A percentile compares a stretch with the other conserved stretches of the same genome.
phyloP scores from a whole-genome alignment of 139 green algal genomes.

The Chlorella sorokiniana region DNA sequence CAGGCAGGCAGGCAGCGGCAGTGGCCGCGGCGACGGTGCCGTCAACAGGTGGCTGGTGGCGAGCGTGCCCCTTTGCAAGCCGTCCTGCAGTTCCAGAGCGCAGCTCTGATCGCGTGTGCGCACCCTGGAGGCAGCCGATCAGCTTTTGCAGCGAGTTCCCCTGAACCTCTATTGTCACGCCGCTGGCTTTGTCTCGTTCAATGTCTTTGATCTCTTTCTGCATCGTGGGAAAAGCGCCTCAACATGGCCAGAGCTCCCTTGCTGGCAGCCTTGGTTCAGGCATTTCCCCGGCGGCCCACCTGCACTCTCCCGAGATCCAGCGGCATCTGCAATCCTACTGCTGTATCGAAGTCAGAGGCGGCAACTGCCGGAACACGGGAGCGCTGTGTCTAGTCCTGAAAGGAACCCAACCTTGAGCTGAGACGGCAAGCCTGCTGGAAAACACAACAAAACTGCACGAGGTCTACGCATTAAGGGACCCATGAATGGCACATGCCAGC shows the following conservation, averaged over 20 bases:
- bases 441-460: too few relatives aligned
- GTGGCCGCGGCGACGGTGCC: background rate
- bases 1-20: background rate
- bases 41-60: background rate
- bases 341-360: too few relatives aligned
- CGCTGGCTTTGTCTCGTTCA: conserved; percentile 77
- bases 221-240: background rate
- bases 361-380: too few relatives aligned
- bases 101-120: background rate
- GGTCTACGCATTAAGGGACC: too few relatives aligned
- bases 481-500: too few relatives aligned
- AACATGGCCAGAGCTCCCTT: too few relatives aligned
- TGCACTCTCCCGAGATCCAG: conserved; percentile 29
- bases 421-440: too few relatives aligned
- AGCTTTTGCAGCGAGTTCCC: conserved; percentile 71
- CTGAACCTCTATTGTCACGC: conserved; percentile 81
- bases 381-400: too few relatives aligned
- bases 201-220: conserved; percentile 94
- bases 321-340: too few relatives aligned
- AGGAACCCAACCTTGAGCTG: too few relatives aligned
- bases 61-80: background rate
- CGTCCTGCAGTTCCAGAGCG: too few relatives aligned
- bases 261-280: background rate
- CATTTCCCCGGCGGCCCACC: background rate
- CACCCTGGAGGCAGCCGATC: conserved; percentile 71